phyloP scores from a whole-genome alignment of 805 yeast species.

The Debaryomyces tyrocola region DNA sequence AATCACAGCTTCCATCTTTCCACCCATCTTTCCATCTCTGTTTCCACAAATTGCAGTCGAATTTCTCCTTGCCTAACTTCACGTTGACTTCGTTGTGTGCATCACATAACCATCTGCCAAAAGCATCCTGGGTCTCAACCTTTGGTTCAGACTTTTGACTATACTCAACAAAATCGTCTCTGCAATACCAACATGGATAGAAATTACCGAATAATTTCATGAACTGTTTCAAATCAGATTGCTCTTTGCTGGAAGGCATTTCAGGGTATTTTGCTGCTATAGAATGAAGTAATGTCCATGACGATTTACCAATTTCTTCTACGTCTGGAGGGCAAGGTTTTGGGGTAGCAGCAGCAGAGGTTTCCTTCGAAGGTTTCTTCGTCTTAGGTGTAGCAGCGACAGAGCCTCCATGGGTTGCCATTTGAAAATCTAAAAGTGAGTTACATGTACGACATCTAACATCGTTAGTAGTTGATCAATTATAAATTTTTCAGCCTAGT shows the following conservation, averaged over 20 bases:
- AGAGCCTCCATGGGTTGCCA: constrained; percentile 41
- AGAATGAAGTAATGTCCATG: constrained; percentile 92
- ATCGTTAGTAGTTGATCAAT: constrained; percentile 4
- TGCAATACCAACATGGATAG: constrained; percentile 95
- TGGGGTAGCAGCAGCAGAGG: constrained; percentile 15
- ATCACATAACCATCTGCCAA: constrained; percentile 89
- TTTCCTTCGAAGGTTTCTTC: constrained; percentile 5
- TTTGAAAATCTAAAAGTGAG: constrained; percentile 73
- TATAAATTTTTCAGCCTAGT: neutral
- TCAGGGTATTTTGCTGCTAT: constrained; percentile 89
- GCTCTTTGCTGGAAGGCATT: constrained; percentile 58
- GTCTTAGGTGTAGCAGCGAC: constrained; percentile 7
- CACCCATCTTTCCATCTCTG: constrained; percentile 95
- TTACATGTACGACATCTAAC: constrained; percentile 85
- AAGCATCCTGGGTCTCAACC: constrained; percentile 67
- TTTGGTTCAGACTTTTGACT: constrained; percentile 53
- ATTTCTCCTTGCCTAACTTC: constrained; percentile 80
- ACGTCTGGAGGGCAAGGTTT: constrained; percentile 86
- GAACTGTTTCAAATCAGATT: constrained; percentile 70
- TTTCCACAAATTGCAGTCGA: constrained; percentile 89
- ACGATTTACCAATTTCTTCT: constrained; percentile 71
- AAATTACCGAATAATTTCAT: constrained; percentile 69
- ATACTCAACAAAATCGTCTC: constrained; percentile 73
- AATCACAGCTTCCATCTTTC: constrained; percentile 47
- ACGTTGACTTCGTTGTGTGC: constrained; percentile 94